These are phyloP conservation scores for Articulospora tetracladia DNA, from an alignment of 495 filamentous ascomycete genomes.

Conservation along the genomic window DNA sequence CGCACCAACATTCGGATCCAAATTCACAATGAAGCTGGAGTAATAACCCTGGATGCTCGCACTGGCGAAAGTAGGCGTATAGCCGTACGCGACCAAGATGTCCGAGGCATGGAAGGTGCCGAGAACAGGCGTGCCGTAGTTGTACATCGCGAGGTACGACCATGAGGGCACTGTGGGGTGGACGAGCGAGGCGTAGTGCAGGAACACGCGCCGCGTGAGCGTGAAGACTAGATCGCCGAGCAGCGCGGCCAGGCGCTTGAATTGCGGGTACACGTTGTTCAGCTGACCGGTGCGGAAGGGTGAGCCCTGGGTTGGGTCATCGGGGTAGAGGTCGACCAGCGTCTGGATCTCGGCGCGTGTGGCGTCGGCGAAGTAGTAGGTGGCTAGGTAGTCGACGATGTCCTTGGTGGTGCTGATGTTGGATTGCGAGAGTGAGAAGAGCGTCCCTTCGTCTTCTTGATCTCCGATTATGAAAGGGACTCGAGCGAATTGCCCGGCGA, in stretches of 20 bases:
- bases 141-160: conserved; percentile 65
- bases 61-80: conserved; percentile 37
- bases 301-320: conserved; percentile 38
- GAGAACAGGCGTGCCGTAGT: conserved; percentile 60
- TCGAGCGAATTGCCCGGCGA: conserved; percentile 42
- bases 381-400: conserved; percentile 54
- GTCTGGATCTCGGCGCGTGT: conserved; percentile 30
- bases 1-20: conserved; percentile 55
- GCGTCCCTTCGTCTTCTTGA: conserved; percentile 56
- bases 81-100: conserved; percentile 11
- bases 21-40: conserved; percentile 58
- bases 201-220: conserved; percentile 10
- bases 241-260: conserved; percentile 69
- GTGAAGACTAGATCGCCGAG: conserved; percentile 49
- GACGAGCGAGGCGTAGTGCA: conserved; percentile 59
- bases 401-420: conserved; percentile 57
- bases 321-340: conserved; percentile 43
- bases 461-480: conserved; percentile 58
- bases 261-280: conserved; percentile 68
- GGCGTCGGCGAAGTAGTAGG: conserved; percentile 44
- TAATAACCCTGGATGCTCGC: conserved; percentile 58
- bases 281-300: conserved; percentile 61
- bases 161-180: conserved; percentile 56
- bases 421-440: conserved; percentile 57
- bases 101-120: conserved; percentile 76